Conservation (phyloP, 140 eudicot genomes). For the Bidens hawaiensis region DNA sequence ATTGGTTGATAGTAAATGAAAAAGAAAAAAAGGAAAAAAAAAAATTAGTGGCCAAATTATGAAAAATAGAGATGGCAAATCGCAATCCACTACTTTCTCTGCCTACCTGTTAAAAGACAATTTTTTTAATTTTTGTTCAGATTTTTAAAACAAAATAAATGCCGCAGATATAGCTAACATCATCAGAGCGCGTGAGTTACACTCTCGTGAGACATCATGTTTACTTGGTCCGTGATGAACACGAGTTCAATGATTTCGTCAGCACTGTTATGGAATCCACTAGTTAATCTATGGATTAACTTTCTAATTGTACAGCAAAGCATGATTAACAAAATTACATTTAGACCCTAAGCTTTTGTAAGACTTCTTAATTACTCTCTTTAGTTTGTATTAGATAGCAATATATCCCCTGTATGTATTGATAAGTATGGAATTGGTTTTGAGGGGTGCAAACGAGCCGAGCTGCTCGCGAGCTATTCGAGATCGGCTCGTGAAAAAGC, state of each 20-base stretch:
- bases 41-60: slow-evolving; percentile 17
- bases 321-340: slow-evolving; percentile 17
- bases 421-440: too few relatives aligned
- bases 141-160: slow-evolving; percentile 4
- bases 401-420: neutral
- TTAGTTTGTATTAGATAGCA: neutral
- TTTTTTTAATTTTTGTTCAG: slow-evolving; percentile 27
- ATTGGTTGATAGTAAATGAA: too few relatives aligned
- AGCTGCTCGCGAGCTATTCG: too few relatives aligned
- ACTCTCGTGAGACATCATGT: neutral
- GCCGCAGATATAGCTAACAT: slow-evolving; percentile 22
- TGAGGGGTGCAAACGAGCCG: too few relatives aligned
- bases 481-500: too few relatives aligned
- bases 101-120: slow-evolving; percentile 32
- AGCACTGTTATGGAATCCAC: slow-evolving; percentile 37
- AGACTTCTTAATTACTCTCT: neutral
- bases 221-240: slow-evolving; percentile 17
- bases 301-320: slow-evolving; percentile 27
- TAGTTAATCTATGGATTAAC: slow-evolving; percentile 34
- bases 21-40: neutral
- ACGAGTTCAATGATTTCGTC: slow-evolving; percentile 37
- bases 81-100: slow-evolving; percentile 37
- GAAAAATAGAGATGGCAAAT: slow-evolving; percentile 29
- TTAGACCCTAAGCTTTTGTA: slow-evolving; percentile 5
- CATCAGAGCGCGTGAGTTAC: slow-evolving; percentile 21